These are phyloP conservation scores for Quercus bicolor DNA, from an alignment of 306 rosid genomes.

Conservation along the genomic window DNA sequence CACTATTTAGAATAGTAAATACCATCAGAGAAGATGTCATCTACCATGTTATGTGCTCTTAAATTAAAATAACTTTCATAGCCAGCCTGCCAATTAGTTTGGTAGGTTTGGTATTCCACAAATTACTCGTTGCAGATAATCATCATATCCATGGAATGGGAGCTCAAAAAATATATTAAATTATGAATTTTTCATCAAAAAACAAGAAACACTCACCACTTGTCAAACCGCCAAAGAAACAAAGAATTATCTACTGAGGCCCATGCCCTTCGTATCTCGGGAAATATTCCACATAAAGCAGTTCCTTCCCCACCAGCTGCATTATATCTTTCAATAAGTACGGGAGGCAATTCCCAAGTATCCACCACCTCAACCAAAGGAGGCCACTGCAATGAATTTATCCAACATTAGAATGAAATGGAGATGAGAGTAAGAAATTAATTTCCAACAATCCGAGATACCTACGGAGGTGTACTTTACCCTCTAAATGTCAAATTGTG, in stretches of 20 bases:
- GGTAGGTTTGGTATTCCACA: not conserved
- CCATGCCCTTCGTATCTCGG: slow-evolving; percentile 95
- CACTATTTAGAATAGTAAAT: not conserved
- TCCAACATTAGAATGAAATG: slow-evolving; percentile 2
- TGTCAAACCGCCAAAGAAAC: slow-evolving; percentile 97
- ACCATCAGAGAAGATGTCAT: not conserved
- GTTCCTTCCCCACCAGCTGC: slow-evolving; percentile 98
- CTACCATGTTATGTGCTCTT: not conserved
- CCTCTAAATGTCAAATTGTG: not conserved
- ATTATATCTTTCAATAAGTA: slow-evolving; percentile 89
- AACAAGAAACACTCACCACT: slow-evolving; percentile 60
- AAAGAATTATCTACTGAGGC: slow-evolving; percentile 89
- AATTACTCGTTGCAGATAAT: not conserved
- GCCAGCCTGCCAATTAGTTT: not conserved
- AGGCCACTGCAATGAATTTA: slow-evolving; percentile 78
- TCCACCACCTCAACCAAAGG: slow-evolving; percentile 81
- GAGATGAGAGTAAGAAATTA: not conserved
- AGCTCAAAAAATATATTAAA: slow-evolving; percentile 3
- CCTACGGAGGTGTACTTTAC: not conserved
- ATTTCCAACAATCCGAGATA: not conserved
- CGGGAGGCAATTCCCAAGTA: slow-evolving; percentile 87
- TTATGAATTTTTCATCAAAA: not conserved
- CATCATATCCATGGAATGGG: not conserved
- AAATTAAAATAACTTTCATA: not conserved
- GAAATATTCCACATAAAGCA: slow-evolving; percentile 93